These are phyloP conservation scores for Zasmidium angulare DNA, from an alignment of 2,329 filamentous ascomycete genomes.

Conservation along the genomic window DNA sequence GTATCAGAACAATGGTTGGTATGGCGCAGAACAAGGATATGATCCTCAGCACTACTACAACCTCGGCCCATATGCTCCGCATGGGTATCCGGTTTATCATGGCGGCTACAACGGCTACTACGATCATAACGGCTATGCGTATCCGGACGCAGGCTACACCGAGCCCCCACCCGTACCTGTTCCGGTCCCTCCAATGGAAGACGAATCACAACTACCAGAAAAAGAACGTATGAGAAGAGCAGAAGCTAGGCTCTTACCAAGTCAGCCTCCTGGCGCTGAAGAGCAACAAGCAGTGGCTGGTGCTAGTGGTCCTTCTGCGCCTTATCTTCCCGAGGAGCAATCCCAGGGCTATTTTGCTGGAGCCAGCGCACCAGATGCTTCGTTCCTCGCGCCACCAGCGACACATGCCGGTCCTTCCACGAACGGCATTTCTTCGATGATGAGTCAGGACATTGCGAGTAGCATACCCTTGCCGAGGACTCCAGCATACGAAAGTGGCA, in stretches of 20 bases:
- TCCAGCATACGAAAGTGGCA: slow-evolving; percentile 12
- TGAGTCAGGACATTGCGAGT: slow-evolving; percentile 8
- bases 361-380: slow-evolving; percentile 13
- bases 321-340: slow-evolving; percentile 28
- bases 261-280: slow-evolving; percentile 61
- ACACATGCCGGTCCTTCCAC: slow-evolving; percentile 10
- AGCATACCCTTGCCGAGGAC: slow-evolving; percentile 17
- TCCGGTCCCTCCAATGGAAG: slow-evolving; percentile 56
- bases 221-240: slow-evolving; percentile 78
- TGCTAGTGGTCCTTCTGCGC: slow-evolving; percentile 37
- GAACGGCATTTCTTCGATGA: slow-evolving; percentile 2
- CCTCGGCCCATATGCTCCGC: slow-evolving; percentile 1
- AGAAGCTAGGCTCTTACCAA: slow-evolving; percentile 78
- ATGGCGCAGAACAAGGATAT: slow-evolving; percentile 30
- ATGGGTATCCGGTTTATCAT: slow-evolving; percentile 7
- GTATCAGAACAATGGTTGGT: slow-evolving; percentile 13
- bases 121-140: slow-evolving; percentile 15
- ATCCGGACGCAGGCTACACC: slow-evolving; percentile 9
- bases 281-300: slow-evolving; percentile 28
- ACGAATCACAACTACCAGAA: slow-evolving; percentile 68
- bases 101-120: slow-evolving; percentile 13
- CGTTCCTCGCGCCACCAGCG: slow-evolving; percentile 24
- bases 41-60: slow-evolving; percentile 23
- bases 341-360: slow-evolving; percentile 5
- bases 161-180: slow-evolving; percentile 22